Evolutionary conservation across 176 grass and related monocot genomes (phyloP).

Genomic region (Triticum turgidum): DNA sequence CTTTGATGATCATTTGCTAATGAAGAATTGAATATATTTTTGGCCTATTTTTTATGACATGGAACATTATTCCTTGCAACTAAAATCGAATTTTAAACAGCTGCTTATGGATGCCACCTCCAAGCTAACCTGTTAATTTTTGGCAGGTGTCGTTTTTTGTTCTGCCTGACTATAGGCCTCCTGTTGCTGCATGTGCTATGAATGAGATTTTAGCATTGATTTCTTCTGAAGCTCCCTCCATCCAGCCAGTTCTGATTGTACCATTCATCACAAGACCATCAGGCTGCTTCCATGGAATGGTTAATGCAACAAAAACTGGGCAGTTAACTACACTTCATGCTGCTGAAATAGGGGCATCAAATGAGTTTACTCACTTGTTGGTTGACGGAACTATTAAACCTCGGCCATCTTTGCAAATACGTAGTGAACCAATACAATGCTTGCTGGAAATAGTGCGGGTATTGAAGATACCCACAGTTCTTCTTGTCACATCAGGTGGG

Average conservation of each 20-base stretch:
- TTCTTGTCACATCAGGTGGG: conserved; percentile 52
- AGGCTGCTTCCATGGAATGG: conserved; percentile 33
- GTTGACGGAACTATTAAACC: conserved; percentile 46
- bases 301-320: conserved; percentile 24
- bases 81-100: not conserved
- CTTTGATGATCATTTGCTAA: conserved; percentile 7
- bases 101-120: not conserved
- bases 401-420: conserved; percentile 65
- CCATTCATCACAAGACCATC: conserved; percentile 58
- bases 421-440: conserved; percentile 65
- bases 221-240: conserved; percentile 43
- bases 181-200: conserved; percentile 74
- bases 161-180: conserved; percentile 77
- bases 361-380: conserved; percentile 47
- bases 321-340: conserved; percentile 40
- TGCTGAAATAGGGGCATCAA: conserved; percentile 61
- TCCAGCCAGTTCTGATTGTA: conserved; percentile 51
- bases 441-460: conserved; percentile 75
- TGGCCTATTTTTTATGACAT: not conserved
- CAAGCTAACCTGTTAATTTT: conserved; percentile 24
- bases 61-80: not conserved
- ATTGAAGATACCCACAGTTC: conserved; percentile 61
- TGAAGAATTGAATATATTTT: not conserved
- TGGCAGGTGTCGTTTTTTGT: conserved; percentile 72
- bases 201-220: conserved; percentile 68